Conservation (phyloP, 805 yeast genomes). For the Isabelozyma gotoi region DNA sequence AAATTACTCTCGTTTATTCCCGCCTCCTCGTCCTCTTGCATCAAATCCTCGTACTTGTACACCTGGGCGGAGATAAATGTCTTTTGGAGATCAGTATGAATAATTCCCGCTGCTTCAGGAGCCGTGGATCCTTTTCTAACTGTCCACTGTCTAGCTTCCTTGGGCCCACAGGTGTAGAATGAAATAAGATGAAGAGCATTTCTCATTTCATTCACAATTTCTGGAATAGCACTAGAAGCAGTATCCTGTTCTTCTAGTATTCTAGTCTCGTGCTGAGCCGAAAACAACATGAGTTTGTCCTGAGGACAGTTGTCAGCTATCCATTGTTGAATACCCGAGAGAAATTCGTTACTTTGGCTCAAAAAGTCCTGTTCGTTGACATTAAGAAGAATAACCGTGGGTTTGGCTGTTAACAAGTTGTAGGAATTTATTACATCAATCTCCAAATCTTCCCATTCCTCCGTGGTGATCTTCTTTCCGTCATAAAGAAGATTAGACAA, state of each 20-base stretch:
- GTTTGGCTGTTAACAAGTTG: constrained; percentile 82
- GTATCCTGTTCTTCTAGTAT: constrained; percentile 26
- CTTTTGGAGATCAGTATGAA: constrained; percentile 80
- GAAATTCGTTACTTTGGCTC: constrained; percentile 50
- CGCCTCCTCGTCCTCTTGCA: constrained; percentile 24
- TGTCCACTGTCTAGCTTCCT: constrained; percentile 89
- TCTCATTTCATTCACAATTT: constrained; percentile 65
- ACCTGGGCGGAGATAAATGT: constrained; percentile 81
- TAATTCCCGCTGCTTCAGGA: constrained; percentile 87
- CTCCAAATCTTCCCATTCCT: constrained; percentile 61
- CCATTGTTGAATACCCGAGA: constrained; percentile 60
- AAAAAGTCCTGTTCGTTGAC: constrained; percentile 70
- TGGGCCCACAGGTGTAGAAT: constrained; percentile 83
- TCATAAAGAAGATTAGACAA: constrained; percentile 35
- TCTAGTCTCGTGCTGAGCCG: constrained; percentile 51
- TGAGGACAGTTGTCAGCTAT: constrained; percentile 64
- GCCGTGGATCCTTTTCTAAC: constrained; percentile 73
- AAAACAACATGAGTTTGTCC: constrained; percentile 34
- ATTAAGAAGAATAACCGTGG: constrained; percentile 76
- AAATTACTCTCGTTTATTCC: constrained; percentile 52
- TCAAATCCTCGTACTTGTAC: constrained; percentile 62
- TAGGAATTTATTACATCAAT: constrained; percentile 66
- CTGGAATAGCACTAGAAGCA: constrained; percentile 56
- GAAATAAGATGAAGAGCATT: constrained; percentile 68
- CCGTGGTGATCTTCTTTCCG: constrained; percentile 61